These are phyloP conservation scores for Stemphylium beticola DNA, from an alignment of 2,329 filamentous ascomycete genomes.

Conservation along the genomic window DNA sequence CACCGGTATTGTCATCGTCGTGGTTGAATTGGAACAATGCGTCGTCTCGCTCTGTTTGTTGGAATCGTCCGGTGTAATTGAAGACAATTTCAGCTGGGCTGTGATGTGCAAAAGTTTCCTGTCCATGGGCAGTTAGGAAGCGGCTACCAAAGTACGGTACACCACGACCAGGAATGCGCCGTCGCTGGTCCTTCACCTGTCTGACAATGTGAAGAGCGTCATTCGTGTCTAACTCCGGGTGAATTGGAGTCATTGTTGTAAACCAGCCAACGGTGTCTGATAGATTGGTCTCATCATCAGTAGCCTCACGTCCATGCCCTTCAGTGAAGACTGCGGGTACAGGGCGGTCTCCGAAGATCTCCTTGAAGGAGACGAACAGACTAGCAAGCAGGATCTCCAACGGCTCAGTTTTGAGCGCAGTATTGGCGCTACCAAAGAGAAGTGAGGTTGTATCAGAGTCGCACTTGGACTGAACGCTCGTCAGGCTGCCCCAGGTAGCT, in stretches of 20 bases:
- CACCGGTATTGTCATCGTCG: too few relatives aligned
- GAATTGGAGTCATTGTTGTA: not conserved
- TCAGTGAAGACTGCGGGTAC: not conserved
- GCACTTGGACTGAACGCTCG: not conserved
- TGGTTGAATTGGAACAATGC: not conserved
- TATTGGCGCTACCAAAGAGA: not conserved
- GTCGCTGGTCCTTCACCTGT: not conserved
- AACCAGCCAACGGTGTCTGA: not conserved
- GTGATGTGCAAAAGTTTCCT: not conserved
- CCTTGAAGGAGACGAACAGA: not conserved
- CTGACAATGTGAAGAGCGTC: not conserved
- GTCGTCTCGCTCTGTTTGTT: not conserved
- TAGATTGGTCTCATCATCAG: not conserved
- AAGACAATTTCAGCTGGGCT: not conserved
- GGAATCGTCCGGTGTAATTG: not conserved
- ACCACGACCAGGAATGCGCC: not conserved
- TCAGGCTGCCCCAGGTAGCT: not conserved
- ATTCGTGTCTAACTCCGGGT: not conserved
- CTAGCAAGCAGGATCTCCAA: not conserved
- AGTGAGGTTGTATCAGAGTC: not conserved
- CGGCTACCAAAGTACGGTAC: not conserved
- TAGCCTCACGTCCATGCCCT: not conserved
- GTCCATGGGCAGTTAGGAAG: not conserved
- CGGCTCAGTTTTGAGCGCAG: not conserved
- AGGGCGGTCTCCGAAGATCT: not conserved